These are phyloP conservation scores for Termitomyces sp. DNA, from an alignment of 768 basidiomycete genomes.

Conservation along the genomic window DNA sequence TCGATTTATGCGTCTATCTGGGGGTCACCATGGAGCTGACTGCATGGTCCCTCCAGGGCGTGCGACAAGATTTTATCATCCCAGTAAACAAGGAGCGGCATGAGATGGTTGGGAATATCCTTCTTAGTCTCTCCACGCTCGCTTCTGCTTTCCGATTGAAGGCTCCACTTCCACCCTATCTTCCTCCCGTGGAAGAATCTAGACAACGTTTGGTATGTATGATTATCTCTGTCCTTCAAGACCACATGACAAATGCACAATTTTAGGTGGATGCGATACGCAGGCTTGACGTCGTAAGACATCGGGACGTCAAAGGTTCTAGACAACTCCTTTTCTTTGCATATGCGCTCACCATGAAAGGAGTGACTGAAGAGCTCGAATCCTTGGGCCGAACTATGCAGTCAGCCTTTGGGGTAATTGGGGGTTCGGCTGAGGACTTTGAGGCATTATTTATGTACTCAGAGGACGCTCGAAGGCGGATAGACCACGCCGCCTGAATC, in stretches of 20 bases:
- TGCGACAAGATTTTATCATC: constrained; percentile 81
- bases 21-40: neutral
- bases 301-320: constrained; percentile 74
- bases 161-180: constrained; percentile 91
- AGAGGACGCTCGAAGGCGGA: constrained; percentile 18
- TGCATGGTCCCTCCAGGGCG: constrained; percentile 43
- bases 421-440: constrained; percentile 75
- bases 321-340: constrained; percentile 89
- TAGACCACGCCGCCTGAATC: constrained; percentile 16
- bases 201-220: constrained; percentile 65
- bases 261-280: constrained; percentile 76
- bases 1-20: neutral
- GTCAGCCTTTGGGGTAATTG: constrained; percentile 89
- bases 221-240: neutral
- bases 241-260: neutral
- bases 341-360: constrained; percentile 91
- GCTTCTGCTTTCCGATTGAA: constrained; percentile 79
- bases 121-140: constrained; percentile 80
- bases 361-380: constrained; percentile 87
- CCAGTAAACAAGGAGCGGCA: constrained; percentile 86
- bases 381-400: constrained; percentile 76
- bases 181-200: constrained; percentile 88
- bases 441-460: constrained; percentile 61
- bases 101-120: constrained; percentile 94
- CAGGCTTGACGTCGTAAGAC: constrained; percentile 81